phyloP scores from a whole-genome alignment of 1,284 basidiomycete species.

The Gomphus bonarii region DNA sequence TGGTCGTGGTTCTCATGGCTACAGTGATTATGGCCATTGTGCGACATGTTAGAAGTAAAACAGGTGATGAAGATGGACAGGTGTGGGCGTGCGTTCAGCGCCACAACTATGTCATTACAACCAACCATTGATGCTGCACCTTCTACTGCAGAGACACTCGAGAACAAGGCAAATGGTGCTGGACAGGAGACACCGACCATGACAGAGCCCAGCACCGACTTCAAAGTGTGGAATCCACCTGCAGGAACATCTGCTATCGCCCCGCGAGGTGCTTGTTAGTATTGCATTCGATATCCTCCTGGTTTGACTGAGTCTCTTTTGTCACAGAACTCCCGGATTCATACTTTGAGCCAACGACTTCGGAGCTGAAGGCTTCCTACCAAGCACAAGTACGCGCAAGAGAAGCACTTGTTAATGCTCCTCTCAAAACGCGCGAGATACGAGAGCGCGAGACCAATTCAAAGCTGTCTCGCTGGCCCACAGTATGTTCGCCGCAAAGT shows the following conservation, averaged over 20 bases:
- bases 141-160: not conserved
- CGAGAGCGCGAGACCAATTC: constrained; percentile 57
- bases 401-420: constrained; percentile 63
- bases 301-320: not conserved
- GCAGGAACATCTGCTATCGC: not conserved
- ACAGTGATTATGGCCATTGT: constrained; percentile 45
- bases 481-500: constrained; percentile 34
- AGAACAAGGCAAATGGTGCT: not conserved
- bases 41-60: constrained; percentile 25
- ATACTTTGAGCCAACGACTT: constrained; percentile 64
- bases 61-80: not conserved
- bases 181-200: not conserved
- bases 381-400: constrained; percentile 53
- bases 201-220: constrained; percentile 1
- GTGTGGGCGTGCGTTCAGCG: not conserved
- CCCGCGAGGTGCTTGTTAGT: not conserved
- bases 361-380: constrained; percentile 60
- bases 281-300: not conserved
- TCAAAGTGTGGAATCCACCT: constrained; percentile 14
- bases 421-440: constrained; percentile 58
- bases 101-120: constrained; percentile 4
- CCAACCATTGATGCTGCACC: not conserved
- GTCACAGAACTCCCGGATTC: constrained; percentile 48
- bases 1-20: constrained; percentile 46
- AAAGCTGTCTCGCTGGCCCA: constrained; percentile 60